Base-by-base conservation (phyloP, 2,329 filamentous ascomycete genomes). In the Orbilia ellipsospora region DNA sequence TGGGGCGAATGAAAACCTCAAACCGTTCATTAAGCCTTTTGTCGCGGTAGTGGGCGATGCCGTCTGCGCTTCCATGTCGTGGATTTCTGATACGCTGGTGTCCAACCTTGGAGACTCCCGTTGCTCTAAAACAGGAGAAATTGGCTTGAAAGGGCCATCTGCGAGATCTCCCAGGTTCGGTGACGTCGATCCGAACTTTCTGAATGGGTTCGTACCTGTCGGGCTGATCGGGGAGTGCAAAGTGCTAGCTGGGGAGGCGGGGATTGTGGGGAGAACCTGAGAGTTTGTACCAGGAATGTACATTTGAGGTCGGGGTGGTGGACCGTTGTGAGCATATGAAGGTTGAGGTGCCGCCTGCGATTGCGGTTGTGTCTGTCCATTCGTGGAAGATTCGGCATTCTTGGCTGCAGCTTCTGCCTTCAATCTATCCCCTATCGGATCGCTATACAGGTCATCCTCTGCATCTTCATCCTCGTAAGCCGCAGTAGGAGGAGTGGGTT, bases 241-340 rank as follows among this genome's bases (percentile, higher is more conserved):
- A 6, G 57, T 59, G 23, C 70, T 74, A 3, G 70, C 57, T 28
- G 70, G 70, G 2, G 70, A 74, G 1, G 70, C 70, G 2, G 70
- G 70, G 16, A 74, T 74, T 15, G 70, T 74, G 26, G 70, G 70
- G 10, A 74, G 70, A 40, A 74, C 54, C 18, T 74, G 70, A 15
- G 70, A 74, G 44, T 74, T 74, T 18, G 70, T 74, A 23, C 70
- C 70, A 12, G 70, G 70, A 15, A 74, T 74, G 50, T 64, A 73
- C 69, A 73, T 73, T 31, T 66, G 61, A 13, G 69, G 69, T 44
- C 63, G 68, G 36, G 62, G 62, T 40, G 63, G 56, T 16, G 69
- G 69, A 10, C 67, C 67, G 45, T 28, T 54, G 42, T 66, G 56
- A n/a, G 44, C 42, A n/a, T 56, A 67, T 13, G 28, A 18, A 28